Conservation (phyloP, 148 eudicot genomes). For the Silene uniflora region DNA sequence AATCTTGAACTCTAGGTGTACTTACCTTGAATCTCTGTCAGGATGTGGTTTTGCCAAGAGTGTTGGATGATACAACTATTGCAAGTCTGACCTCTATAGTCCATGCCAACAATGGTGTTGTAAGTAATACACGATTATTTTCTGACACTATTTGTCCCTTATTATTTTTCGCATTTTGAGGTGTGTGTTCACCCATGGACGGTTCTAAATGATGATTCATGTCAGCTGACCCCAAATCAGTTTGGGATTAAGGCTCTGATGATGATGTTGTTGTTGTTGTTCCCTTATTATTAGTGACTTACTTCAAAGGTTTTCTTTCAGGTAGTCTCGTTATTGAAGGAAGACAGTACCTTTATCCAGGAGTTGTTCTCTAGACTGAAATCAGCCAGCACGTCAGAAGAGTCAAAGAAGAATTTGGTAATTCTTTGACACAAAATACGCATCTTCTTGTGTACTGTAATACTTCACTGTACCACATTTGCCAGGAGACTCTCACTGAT, state of each 20-base stretch:
- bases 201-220: too few species aligned
- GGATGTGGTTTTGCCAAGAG: conserved; percentile 86
- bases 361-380: conserved; percentile 74
- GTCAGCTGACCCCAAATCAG: too few species aligned
- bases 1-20: conserved; percentile 1
- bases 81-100: conserved; percentile 76
- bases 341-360: conserved; percentile 73
- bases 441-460: not conserved
- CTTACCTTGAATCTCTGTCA: conserved; percentile 27
- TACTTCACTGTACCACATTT: not conserved
- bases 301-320: conserved; percentile 23
- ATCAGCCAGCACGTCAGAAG: conserved; percentile 50
- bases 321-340: conserved; percentile 87
- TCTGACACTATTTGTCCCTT: too few species aligned
- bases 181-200: too few species aligned
- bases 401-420: conserved; percentile 89
- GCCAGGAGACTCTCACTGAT: not conserved
- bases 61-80: conserved; percentile 67
- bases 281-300: conserved; percentile 14
- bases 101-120: conserved; percentile 87
- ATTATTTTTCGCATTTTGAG: too few species aligned
- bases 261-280: too few species aligned
- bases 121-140: conserved; percentile 33
- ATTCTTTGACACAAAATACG: conserved; percentile 8
- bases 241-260: too few species aligned